A percentile compares a stretch with the other conserved stretches of the same genome.
These are phyloP conservation scores for Globomyces sp. DNA, from an alignment of 371 early-diverging fungal genomes.

Conservation along the genomic window DNA sequence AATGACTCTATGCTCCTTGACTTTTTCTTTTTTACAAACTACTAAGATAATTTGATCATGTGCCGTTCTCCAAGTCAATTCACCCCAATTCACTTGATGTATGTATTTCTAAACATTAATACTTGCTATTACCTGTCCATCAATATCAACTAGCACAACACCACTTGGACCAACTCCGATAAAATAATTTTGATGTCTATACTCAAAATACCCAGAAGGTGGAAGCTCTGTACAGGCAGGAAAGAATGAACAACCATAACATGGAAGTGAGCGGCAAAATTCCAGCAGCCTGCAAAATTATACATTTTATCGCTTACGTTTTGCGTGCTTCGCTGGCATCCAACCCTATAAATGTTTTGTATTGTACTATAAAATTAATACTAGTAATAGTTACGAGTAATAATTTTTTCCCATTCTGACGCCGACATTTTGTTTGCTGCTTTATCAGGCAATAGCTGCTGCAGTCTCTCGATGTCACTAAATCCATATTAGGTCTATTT, in stretches of 20 bases:
- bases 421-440: constrained; percentile 28
- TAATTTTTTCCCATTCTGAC: constrained; percentile 38
- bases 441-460: constrained; percentile 31
- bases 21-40: constrained; percentile 15
- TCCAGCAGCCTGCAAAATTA: constrained; percentile 34
- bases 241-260: constrained; percentile 50
- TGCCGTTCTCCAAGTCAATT: constrained; percentile 12
- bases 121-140: constrained; percentile 29
- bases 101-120: constrained; percentile 19
- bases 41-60: constrained; percentile 19
- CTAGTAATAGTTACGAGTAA: constrained; percentile 5
- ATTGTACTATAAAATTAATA: constrained; percentile 17
- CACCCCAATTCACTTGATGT: constrained; percentile 21
- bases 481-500: background rate
- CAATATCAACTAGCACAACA: constrained; percentile 40
- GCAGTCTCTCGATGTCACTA: constrained; percentile 13
- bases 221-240: constrained; percentile 44
- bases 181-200: constrained; percentile 41
- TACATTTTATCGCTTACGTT: constrained; percentile 22
- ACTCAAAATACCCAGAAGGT: constrained; percentile 54
- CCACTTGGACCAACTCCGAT: constrained; percentile 44
- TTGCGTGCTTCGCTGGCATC: constrained; percentile 20
- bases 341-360: constrained; percentile 30
- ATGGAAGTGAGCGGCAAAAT: constrained; percentile 37
- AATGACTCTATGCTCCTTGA: constrained; percentile 23